Percentiles rank a stretch among this genome's conserved stretches.
These are phyloP conservation scores for Hericium coralloides DNA, from an alignment of 768 basidiomycete genomes.

Conservation along the genomic window DNA sequence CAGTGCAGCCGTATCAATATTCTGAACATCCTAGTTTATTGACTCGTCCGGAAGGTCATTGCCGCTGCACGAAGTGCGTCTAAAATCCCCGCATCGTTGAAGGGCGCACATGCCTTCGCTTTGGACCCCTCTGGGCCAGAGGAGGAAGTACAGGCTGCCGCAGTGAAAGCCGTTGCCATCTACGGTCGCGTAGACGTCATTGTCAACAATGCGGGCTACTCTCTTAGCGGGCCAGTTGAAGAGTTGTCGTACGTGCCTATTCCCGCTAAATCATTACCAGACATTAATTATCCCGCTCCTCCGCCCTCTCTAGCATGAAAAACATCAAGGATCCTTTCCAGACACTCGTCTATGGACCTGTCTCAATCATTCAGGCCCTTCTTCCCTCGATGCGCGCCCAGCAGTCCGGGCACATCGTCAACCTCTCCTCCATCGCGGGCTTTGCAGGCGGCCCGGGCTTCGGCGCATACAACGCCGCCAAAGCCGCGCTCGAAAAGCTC, in stretches of 20 bases:
- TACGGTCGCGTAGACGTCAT: slow-evolving; percentile 9
- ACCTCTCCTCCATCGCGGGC: slow-evolving; percentile 18
- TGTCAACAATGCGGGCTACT: slow-evolving; percentile 4
- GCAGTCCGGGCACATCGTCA: slow-evolving; percentile 19
- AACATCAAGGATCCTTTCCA: slow-evolving; percentile 18
- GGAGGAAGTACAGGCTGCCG: not conserved
- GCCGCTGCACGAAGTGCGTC: not conserved
- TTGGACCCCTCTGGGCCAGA: slow-evolving; percentile 1
- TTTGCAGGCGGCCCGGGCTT: slow-evolving; percentile 12
- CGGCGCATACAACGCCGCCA: slow-evolving; percentile 19
- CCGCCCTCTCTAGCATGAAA: not conserved
- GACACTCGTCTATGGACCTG: slow-evolving; percentile 19
- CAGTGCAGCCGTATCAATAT: not conserved
- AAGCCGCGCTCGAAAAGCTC: slow-evolving; percentile 20
- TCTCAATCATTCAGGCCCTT: slow-evolving; percentile 20
- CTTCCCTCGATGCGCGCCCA: slow-evolving; percentile 19
- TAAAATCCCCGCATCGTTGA: slow-evolving; percentile 1
- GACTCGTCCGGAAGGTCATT: not conserved
- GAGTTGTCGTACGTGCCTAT: slow-evolving; percentile 1
- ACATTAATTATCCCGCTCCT: no score
- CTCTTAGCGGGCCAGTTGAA: not conserved
- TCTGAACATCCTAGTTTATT: not conserved
- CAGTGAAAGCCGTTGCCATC: slow-evolving; percentile 2
- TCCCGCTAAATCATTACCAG: not conserved
- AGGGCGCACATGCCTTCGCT: not conserved